phyloP scores from a whole-genome alignment of 164 flowering plant species.

The Saururus chinensis region DNA sequence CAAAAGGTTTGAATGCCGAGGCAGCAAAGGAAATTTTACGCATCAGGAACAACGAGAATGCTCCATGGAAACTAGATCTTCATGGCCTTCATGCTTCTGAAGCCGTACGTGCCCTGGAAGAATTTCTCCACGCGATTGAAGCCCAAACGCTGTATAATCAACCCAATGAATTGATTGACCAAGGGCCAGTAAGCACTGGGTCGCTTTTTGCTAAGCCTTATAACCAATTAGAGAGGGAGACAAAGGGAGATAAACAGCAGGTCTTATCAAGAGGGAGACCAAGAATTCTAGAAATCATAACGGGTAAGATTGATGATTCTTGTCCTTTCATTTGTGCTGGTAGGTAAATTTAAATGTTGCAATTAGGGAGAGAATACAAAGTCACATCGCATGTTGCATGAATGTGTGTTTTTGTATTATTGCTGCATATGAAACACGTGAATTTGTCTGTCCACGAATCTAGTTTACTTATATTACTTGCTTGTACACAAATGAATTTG shows the following conservation, averaged over 20 bases:
- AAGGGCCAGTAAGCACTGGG: neutral
- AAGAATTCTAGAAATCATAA: constrained; percentile 55
- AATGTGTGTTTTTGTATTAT: too few relatives aligned
- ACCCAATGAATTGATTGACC: neutral
- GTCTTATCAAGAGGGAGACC: constrained; percentile 25
- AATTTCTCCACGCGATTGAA: constrained; percentile 55
- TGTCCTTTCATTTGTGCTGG: neutral
- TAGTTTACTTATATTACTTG: too few relatives aligned
- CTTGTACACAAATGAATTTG: too few relatives aligned
- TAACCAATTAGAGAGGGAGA: constrained; percentile 11
- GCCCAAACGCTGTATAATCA: constrained; percentile 10
- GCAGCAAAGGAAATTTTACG: constrained; percentile 71
- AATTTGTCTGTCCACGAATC: too few relatives aligned
- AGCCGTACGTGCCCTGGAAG: constrained; percentile 60
- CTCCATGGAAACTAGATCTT: constrained; percentile 75
- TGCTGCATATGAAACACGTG: too few relatives aligned
- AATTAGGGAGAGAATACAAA: neutral
- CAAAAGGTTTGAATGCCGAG: constrained; percentile 48
- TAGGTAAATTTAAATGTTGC: neutral
- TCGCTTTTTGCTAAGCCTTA: constrained; percentile 21
- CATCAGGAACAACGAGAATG: constrained; percentile 45
- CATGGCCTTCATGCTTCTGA: constrained; percentile 95
- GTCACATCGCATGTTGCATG: too few relatives aligned
- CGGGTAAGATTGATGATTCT: constrained; percentile 37
- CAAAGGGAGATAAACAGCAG: constrained; percentile 15